Evolutionary conservation across 1,284 basidiomycete species (phyloP), one percentile per base, ranked within the genome.

Genomic region (Termitomyces sp.): DNA sequence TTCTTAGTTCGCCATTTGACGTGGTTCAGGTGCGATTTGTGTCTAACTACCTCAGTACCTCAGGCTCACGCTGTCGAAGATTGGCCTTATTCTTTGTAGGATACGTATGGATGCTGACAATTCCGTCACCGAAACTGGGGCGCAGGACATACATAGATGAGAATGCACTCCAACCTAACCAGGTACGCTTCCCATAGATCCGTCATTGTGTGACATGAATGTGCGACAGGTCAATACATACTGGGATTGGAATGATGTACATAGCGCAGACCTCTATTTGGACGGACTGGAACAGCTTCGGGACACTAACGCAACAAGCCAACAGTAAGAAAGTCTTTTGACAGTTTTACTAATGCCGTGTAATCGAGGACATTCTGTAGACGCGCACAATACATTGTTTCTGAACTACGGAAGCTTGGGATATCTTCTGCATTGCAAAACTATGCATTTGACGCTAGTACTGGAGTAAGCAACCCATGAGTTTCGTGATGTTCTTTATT

Each of bases 141-240:
- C 79, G 85, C 62, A 68, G 72, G 4, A 89, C 85, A 15, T 95
- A 92, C 67, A 88, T 94, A 45, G 92, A 95, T 67, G 94, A 98
- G 73, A 95, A 98, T 69, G 94, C 95, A 0, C 73, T 98, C 26
- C 90, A 93, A 65, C 94, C 95, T 4, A 87, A 82, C 2, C 91
- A 94, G 74, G 93, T 93, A 61, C 58, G 44, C 46, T 12, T 47
- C 31, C 44, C 26, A 10, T 19, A 24, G 1, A 5, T 30, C 24
- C 7, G 31, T 21, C 5, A 21, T 38, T 36, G 3, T 34, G 34
- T 38, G 28, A 13, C 36, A 24, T 38, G 26, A 19, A 41, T 36
- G 50, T 13, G 21, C 13, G 28, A n/a, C 59, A 95, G 92, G 92
- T 94, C 24, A 89, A 84, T 54, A 91, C 89, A 10, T 84, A 92